Percentiles rank a stretch among this genome's conserved stretches.
These are phyloP conservation scores for Nakazawaea anatomiae DNA, from an alignment of 805 yeast species.

Conservation along the genomic window DNA sequence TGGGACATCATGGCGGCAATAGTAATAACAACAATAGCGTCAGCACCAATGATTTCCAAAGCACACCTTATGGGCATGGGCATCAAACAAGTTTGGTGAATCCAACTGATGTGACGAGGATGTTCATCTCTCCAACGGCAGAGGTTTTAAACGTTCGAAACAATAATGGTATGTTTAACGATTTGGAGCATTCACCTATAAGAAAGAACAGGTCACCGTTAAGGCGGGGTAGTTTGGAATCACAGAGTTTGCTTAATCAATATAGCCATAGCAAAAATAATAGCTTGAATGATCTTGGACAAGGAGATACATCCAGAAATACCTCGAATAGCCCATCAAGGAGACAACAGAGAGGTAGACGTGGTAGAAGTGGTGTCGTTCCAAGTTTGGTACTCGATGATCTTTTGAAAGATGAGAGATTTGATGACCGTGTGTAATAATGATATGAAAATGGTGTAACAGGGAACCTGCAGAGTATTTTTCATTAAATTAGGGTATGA, in stretches of 20 bases:
- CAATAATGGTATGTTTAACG: not conserved
- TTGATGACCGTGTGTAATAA: slow-evolving; percentile 4
- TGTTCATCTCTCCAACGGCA: slow-evolving; percentile 78
- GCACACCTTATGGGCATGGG: not conserved
- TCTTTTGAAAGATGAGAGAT: not conserved
- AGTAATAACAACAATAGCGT: not conserved
- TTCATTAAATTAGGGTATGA: no score
- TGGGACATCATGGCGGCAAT: not conserved
- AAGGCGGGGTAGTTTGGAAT: not conserved
- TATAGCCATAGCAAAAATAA: not conserved
- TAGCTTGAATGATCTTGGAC: not conserved
- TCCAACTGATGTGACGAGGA: slow-evolving; percentile 31
- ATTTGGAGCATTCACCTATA: not conserved
- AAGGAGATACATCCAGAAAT: no score
- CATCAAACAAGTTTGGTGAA: slow-evolving; percentile 19
- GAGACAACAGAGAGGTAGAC: slow-evolving; percentile 1
- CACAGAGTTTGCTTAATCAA: not conserved
- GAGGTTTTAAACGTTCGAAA: slow-evolving; percentile 40
- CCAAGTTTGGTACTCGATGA: slow-evolving; percentile 10
- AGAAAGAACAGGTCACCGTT: not conserved
- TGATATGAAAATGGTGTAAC: slow-evolving; percentile 24
- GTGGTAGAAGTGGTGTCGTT: slow-evolving; percentile 2
- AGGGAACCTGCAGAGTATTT: no score
- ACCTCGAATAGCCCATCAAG: not conserved
- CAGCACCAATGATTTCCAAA: not conserved